Evolutionary conservation across 1,139 yeast genomes (phyloP).

Genomic region (Blastobotrys aristatus): DNA sequence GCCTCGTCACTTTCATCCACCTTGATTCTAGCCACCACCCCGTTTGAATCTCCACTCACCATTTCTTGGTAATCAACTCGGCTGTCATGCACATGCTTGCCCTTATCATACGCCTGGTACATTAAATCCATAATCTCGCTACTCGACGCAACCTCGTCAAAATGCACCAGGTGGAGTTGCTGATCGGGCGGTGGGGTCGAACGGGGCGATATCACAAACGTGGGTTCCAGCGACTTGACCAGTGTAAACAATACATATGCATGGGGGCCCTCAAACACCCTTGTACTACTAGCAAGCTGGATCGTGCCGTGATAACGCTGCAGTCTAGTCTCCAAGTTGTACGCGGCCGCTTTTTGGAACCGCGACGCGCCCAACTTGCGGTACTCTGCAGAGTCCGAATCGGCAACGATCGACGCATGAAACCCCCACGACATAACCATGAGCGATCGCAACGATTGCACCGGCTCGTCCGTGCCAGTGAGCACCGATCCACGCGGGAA

Average conservation of each 20-base stretch:
- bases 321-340: constrained; percentile 41
- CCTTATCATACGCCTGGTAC: constrained; percentile 53
- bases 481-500: constrained; percentile 40
- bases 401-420: constrained; percentile 81
- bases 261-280: constrained; percentile 40
- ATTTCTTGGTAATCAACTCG: constrained; percentile 30
- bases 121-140: constrained; percentile 50
- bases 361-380: constrained; percentile 60
- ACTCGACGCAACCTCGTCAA: constrained; percentile 37
- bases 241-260: constrained; percentile 67
- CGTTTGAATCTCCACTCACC: neutral
- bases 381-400: constrained; percentile 64
- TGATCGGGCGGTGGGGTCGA: constrained; percentile 40
- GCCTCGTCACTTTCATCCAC: constrained; percentile 23
- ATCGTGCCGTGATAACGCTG: constrained; percentile 48
- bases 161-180: constrained; percentile 50
- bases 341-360: constrained; percentile 62
- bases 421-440: constrained; percentile 82
- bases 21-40: constrained; percentile 16
- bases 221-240: constrained; percentile 58
- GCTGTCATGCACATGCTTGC: constrained; percentile 46
- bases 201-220: constrained; percentile 67
- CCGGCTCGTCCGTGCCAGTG: constrained; percentile 12
- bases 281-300: constrained; percentile 14
- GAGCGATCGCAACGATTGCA: constrained; percentile 41